Base-by-base conservation (phyloP, 345 rosid genomes). In the Lenwebbia sp. region DNA sequence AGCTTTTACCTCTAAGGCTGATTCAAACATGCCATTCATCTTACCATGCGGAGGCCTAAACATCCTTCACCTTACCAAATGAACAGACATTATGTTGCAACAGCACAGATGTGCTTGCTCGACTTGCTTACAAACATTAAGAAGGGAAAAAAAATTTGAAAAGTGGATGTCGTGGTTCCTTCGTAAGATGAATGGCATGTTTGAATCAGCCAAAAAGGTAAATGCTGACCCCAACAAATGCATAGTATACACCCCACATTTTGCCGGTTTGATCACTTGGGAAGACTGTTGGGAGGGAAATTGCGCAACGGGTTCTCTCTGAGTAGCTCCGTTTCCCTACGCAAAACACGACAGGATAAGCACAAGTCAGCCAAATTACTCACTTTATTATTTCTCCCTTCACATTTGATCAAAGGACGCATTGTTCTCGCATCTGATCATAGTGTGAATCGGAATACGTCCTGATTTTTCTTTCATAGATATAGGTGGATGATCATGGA, bases 201-300 rank as follows among this genome's bases (percentile, higher is more conserved):
- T 70, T 65, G 89, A 84, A 85, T 88, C 49, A 55, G 91, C 91
- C 89, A 88, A 86, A 82, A 89, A 93, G 94, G 87, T 83, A 88
- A 91, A 95, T 93, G 93, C 93, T 62, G 86, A 91, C 65, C 86
- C 88, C 7, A 26, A 57, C 7, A 26, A 4, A 51, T 62, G 75
- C 40, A 28, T 28, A 7, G 75, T 62, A 22, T 60, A 5, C 75
- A 10, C 75, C 30, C 22, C 75, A 14, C 75, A 28, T 30, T 40
- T 15, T 62, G 40, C 21, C 7, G 75, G 40, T 62, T 30, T 37
- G 15, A 7, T 37, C 40, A 37, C 40, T 4, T 37, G 40, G 40
- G 40, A 37, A n/a, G n/a, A n/a, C n/a, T n/a, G n/a, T n/a, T n/a
- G n/a, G n/a, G n/a, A n/a, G n/a, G n/a, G n/a, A n/a, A n/a, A n/a